Evolutionary conservation across 2,329 filamentous ascomycete species (phyloP).

Genomic region (Ophiocordyceps australis): DNA sequence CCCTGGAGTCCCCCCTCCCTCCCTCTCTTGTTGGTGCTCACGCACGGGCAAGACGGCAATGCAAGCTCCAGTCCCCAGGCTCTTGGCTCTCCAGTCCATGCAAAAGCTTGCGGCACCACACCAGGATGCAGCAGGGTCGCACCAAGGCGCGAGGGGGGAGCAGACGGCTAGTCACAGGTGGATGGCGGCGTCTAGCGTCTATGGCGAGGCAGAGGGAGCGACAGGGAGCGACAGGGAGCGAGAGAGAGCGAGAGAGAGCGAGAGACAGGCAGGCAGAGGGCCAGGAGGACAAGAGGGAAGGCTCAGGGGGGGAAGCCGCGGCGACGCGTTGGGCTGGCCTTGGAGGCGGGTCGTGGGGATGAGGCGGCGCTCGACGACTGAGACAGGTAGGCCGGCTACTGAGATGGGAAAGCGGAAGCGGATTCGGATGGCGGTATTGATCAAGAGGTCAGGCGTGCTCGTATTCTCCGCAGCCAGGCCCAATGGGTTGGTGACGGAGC

Average conservation of each 20-base stretch:
- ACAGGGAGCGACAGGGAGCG: neutral
- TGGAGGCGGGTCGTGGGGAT: conserved; percentile 1
- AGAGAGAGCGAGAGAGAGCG: neutral
- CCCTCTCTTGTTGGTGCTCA: conserved; percentile 2
- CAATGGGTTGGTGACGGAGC: conserved; percentile 8
- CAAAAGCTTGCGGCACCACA: conserved; percentile 15
- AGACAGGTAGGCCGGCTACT: conserved; percentile 2
- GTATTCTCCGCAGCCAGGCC: conserved; percentile 11
- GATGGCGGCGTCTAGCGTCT: neutral
- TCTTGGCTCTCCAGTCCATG: conserved; percentile 9
- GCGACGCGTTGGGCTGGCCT: neutral
- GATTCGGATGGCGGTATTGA: no score
- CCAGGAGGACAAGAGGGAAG: no score
- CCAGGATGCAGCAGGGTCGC: conserved; percentile 10
- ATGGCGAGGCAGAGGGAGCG: neutral
- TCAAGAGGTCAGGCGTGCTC: conserved; percentile 10
- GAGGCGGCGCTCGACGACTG: conserved; percentile 3
- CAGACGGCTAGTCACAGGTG: conserved; percentile 8
- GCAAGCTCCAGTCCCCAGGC: conserved; percentile 11
- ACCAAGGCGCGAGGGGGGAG: conserved; percentile 6
- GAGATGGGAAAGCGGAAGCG: no score
- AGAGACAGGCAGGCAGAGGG: no score
- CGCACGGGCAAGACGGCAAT: conserved; percentile 13
- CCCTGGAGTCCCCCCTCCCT: conserved; percentile 7
- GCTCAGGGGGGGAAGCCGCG: no score